A percentile compares a stretch with the other conserved stretches of the same genome.
Conservation (phyloP, 1,139 yeast genomes). For the Tardiomyces digboiensis region DNA sequence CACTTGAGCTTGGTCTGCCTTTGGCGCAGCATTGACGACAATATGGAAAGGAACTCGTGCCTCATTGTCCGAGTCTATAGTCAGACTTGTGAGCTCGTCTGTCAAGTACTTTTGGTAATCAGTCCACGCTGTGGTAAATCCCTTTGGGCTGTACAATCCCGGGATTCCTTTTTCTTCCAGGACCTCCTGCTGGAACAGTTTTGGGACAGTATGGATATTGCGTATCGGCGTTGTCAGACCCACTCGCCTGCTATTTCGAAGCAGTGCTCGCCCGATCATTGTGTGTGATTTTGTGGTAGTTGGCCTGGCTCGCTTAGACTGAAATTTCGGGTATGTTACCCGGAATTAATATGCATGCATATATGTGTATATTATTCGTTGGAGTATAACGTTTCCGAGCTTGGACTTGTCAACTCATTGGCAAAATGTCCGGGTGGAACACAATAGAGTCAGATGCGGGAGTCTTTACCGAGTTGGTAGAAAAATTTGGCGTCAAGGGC, state of each 20-base stretch:
- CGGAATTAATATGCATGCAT: no score
- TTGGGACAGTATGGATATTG: neutral
- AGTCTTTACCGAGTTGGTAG: slow-evolving; percentile 59
- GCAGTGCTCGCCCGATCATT: no score
- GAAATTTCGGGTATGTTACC: no score
- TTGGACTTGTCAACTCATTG: no score
- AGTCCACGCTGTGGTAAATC: slow-evolving; percentile 68
- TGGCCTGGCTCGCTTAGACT: no score
- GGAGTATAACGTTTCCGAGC: no score
- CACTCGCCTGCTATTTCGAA: no score
- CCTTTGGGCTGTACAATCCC: slow-evolving; percentile 60
- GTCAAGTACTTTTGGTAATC: slow-evolving; percentile 69
- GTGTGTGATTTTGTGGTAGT: no score
- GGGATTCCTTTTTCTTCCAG: slow-evolving; percentile 45
- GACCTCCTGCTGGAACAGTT: neutral
- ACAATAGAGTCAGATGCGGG: slow-evolving; percentile 70
- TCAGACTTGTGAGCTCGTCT: slow-evolving; percentile 58
- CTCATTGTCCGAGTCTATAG: slow-evolving; percentile 65
- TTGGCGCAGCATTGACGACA: slow-evolving; percentile 60
- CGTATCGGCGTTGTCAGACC: no score
- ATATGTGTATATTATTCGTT: no score
- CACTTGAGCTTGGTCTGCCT: slow-evolving; percentile 56
- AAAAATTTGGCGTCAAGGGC: slow-evolving; percentile 44
- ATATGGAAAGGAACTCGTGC: slow-evolving; percentile 71
- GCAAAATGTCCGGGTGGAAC: slow-evolving; percentile 37